Evolutionary conservation across 768 basidiomycete genomes (phyloP), one percentile per base, ranked within the genome.

Genomic region (Lentinula aciculospora): DNA sequence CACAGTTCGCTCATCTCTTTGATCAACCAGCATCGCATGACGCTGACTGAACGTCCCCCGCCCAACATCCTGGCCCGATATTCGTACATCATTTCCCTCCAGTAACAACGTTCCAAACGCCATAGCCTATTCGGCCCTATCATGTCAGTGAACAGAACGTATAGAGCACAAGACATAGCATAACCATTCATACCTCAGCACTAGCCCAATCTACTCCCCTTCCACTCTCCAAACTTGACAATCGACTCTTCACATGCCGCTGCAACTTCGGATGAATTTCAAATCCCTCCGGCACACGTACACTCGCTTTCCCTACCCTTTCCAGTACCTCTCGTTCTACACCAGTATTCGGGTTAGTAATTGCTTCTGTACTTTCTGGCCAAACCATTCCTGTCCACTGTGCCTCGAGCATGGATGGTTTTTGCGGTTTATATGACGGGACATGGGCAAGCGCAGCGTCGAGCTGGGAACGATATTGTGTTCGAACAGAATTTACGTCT

Each of bases 11-110:
- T 96, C 94, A 0, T 85, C 88, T 66, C 81, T 81, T 69, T 96
- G 94, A 66, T 97, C 84, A 1, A 96, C 91, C 19, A 95, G 72
- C 92, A 96, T 94, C 0, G 93, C 93, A 69, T 96, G 94, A 5
- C 88, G 76, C 53, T 92, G 90, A 62, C 89, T 92, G 71, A 94
- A 93, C 10, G 92, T 94, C 2, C 94, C 94, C 37, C 94, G 70
- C 0, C 94, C 94, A 0, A 94, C 92, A 66, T 96, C 94, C 69
- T 97, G 94, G 6, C 94, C 94, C 1, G 92, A 94, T 31, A 97
- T 91, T 15, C 94, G 82, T 8, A 97, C 80, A 65, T 95, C 89
- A 61, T 76, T 83, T 1, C 92, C 92, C 53, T 92, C 88, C 2
- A 82, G 72, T 84, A 96, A 82, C 32, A 96, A 76, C 1, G 91